Evolutionary conservation across 345 rosid species (phyloP), one percentile per base, ranked within the genome.

Genomic region (Jatropha curcas): DNA sequence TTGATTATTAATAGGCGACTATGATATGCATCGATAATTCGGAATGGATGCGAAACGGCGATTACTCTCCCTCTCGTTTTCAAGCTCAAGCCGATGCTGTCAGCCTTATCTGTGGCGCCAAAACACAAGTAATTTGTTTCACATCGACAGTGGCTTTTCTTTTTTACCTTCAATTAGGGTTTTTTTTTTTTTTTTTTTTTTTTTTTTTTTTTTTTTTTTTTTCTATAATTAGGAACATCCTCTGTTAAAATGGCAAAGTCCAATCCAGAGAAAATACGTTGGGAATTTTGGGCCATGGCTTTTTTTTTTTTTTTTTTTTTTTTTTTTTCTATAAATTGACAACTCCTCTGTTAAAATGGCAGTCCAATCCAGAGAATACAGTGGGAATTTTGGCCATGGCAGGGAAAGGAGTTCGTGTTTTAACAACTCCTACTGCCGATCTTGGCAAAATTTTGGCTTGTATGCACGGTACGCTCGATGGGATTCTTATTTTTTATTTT

Each of bases 331-430:
- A 28, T 22, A 8, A 5, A 45, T 22, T 43, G 24, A 6, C 17
- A 12, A 13, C 35, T 63, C 9, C 17, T 41, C 25, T n/a, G 16
- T 30, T 37, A 48, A 39, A 22, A 35, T 46, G 78, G 75, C 84
- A 91, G 97, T 86, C 92, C 10, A 89, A 91, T 80, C 97, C 94
- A 67, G 94, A 91, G 90, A 91, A 88, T 56, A 89, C 94, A 0
- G 97, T 89, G 14, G 97, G 97, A 71, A 72, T 91, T 62, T 71
- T 91, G 77, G 88, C 97, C 0, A 88, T 89, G 97, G 94, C 90
- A 6, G 97, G 94, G n/a, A 91, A 87, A 80, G 94, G 92, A 31
- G 92, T 91, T 69, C 80, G 94, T 43, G 92, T 89, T 39, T 75
- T 91, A 84, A 84, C 85, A 7, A 89, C 97, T 43, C 97, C 91